phyloP scores from a whole-genome alignment of 805 yeast genomes.

The Lipomyces spencermartinsiae region DNA sequence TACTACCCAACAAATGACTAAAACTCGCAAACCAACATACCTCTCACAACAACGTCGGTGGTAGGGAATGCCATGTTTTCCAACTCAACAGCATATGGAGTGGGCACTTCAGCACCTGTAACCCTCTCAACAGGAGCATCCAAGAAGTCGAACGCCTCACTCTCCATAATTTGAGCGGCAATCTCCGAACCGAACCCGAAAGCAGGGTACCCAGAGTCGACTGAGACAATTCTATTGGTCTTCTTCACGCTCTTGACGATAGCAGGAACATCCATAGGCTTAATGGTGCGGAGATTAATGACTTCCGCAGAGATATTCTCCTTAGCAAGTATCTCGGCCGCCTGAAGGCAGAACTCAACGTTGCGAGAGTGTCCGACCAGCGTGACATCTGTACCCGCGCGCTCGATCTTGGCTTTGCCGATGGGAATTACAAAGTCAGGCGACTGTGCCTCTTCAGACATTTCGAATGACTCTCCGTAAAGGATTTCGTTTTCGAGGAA shows the following conservation, averaged over 20 bases:
- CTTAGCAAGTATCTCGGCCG: constrained; percentile 85
- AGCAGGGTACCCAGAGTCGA: constrained; percentile 97
- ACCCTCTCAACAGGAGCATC: constrained; percentile 99
- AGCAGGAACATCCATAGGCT: constrained; percentile 91
- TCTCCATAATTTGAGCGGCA: constrained; percentile 96
- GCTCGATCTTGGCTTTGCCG: constrained; percentile 94
- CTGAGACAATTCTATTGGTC: constrained; percentile 95
- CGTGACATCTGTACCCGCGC: constrained; percentile 88
- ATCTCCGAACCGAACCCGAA: constrained; percentile 99
- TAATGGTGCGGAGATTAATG: constrained; percentile 92
- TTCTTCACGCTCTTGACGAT: constrained; percentile 89
- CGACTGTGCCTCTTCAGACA: constrained; percentile 85
- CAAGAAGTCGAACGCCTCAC: constrained; percentile 96
- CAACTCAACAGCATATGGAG: constrained; percentile 94
- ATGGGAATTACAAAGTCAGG: constrained; percentile 91
- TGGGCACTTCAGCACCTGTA: constrained; percentile 99
- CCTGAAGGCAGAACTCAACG: constrained; percentile 81
- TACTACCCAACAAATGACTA: constrained; percentile 42
- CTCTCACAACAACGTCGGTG: constrained; percentile 85
- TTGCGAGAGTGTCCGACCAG: constrained; percentile 92
- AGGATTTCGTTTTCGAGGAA: constrained; percentile 94
- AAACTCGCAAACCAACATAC: constrained; percentile 8
- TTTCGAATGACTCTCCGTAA: constrained; percentile 89
- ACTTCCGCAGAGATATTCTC: constrained; percentile 91
- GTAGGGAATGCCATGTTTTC: constrained; percentile 99